phyloP scores from a whole-genome alignment of 2,329 filamentous ascomycete genomes.

The Stagonosporopsis tanaceti region DNA sequence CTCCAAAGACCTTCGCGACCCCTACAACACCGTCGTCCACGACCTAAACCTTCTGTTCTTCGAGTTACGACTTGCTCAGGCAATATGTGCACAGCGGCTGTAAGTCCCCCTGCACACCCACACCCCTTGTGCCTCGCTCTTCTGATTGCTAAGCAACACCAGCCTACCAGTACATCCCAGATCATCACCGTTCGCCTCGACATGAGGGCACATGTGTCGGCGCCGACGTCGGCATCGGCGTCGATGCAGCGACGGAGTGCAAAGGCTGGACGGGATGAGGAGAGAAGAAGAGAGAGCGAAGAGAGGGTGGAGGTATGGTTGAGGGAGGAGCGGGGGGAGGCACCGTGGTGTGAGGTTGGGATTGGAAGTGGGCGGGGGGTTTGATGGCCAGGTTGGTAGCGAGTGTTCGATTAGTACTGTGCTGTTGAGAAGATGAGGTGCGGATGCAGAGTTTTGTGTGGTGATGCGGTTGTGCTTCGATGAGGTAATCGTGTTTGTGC shows the following conservation, averaged over 20 bases:
- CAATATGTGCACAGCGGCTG: slow-evolving; percentile 1
- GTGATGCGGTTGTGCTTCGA: too few species aligned
- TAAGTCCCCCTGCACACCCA: not conserved
- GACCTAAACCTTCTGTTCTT: not conserved
- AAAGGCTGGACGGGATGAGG: not conserved
- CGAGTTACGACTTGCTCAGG: not conserved
- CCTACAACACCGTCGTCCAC: not conserved
- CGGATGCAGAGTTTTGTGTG: too few species aligned
- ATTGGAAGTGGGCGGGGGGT: too few species aligned
- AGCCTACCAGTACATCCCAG: slow-evolving; percentile 1
- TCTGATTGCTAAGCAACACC: not conserved
- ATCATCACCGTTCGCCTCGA: slow-evolving; percentile 2
- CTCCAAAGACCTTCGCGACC: not conserved
- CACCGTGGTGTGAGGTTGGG: slow-evolving; percentile 27
- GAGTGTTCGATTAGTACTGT: too few species aligned
- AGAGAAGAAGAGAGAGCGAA: not conserved
- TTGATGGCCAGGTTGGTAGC: too few species aligned
- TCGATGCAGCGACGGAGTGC: not conserved
- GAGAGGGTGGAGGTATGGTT: slow-evolving; percentile 24
- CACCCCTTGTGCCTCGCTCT: not conserved
- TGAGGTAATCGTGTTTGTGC: too few species aligned
- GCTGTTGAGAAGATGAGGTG: too few species aligned
- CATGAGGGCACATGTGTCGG: not conserved
- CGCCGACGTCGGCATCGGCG: not conserved
- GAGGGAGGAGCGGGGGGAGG: slow-evolving; percentile 18